phyloP scores from a whole-genome alignment of 2,329 filamentous ascomycete genomes.

The Alternaria panax region DNA sequence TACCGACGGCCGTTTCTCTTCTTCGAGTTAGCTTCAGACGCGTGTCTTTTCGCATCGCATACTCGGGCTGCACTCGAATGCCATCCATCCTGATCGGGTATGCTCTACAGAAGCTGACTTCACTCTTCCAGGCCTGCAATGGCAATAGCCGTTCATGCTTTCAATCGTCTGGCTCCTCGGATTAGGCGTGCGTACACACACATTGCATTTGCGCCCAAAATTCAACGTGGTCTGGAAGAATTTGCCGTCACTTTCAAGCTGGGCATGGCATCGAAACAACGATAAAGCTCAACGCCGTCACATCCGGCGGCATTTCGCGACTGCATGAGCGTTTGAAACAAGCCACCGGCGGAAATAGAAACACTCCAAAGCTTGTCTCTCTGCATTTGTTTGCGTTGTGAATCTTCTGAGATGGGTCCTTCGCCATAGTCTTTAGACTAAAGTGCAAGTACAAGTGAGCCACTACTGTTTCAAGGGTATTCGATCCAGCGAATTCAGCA shows the following conservation, averaged over 20 bases:
- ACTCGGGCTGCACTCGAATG: not conserved
- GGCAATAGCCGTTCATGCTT: not conserved
- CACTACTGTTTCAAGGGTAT: not conserved
- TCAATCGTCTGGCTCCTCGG: not conserved
- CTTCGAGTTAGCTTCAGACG: not conserved
- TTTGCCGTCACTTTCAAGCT: too few species aligned
- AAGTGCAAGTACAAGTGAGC: not conserved
- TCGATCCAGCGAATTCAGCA: not conserved
- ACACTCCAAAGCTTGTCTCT: not conserved
- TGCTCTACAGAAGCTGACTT: not conserved
- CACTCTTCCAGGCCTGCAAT: not conserved
- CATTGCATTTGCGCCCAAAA: not conserved
- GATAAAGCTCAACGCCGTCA: not conserved
- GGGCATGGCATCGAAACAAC: not conserved
- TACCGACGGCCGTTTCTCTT: not conserved
- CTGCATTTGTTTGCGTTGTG: not conserved
- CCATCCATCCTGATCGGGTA: not conserved
- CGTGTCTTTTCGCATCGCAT: not conserved
- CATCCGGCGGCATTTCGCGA: not conserved
- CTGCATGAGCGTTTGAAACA: conserved; percentile 1
- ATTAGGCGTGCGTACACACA: not conserved
- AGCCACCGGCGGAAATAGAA: conserved; percentile 2
- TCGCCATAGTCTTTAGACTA: not conserved
- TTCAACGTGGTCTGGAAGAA: too few species aligned
- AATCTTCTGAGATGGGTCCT: not conserved